Evolutionary conservation across 176 grass and related monocot genomes (phyloP).

Genomic region (Oryza glumipatula): DNA sequence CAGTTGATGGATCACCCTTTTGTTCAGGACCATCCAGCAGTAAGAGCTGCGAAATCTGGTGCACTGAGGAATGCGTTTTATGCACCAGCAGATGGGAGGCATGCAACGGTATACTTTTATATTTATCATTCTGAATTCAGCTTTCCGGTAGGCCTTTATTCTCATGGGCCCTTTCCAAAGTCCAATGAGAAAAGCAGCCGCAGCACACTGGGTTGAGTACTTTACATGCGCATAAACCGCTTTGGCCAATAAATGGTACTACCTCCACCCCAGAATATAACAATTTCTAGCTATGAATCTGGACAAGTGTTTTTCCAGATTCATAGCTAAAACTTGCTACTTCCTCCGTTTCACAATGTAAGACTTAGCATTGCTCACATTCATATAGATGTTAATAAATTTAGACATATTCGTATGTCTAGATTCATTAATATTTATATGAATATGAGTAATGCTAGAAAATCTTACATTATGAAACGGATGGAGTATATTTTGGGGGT

Average conservation of each 20-base stretch:
- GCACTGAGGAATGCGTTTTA: conserved; percentile 43
- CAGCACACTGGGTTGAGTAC: background rate
- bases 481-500: background rate
- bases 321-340: too few relatives aligned
- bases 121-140: background rate
- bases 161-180: background rate
- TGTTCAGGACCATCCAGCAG: conserved; percentile 74
- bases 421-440: too few relatives aligned
- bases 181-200: background rate
- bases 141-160: conserved; percentile 27
- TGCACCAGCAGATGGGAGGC: conserved; percentile 44
- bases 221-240: background rate
- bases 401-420: too few relatives aligned
- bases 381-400: too few relatives aligned
- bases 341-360: too few relatives aligned
- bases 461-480: background rate
- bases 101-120: conserved; percentile 40
- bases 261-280: too few relatives aligned
- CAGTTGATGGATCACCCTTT: conserved; percentile 89
- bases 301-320: too few relatives aligned
- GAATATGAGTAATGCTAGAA: background rate
- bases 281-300: too few relatives aligned
- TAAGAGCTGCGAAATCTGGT: conserved; percentile 57
- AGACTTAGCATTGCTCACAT: too few relatives aligned
- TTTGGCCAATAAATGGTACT: background rate